phyloP scores from a whole-genome alignment of 1,284 basidiomycete species.

The Gomphus sp. region DNA sequence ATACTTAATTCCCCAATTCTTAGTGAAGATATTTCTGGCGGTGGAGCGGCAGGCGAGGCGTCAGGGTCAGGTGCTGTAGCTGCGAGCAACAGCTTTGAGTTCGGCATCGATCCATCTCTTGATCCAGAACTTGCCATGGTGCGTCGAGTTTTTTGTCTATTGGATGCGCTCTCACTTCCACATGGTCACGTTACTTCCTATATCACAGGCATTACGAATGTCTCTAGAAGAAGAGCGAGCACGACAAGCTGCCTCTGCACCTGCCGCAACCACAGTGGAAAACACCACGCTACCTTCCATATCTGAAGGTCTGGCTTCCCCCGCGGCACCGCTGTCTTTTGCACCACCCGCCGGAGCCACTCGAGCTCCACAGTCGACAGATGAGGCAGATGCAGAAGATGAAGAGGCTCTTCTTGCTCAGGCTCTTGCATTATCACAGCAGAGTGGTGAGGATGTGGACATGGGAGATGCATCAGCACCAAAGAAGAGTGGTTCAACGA shows the following conservation, averaged over 20 bases:
- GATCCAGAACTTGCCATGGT: slow-evolving; percentile 99
- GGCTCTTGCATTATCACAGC: slow-evolving; percentile 49
- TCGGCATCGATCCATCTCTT: slow-evolving; percentile 88
- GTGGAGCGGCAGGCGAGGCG: slow-evolving; percentile 47
- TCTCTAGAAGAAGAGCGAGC: slow-evolving; percentile 96
- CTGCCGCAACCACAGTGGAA: slow-evolving; percentile 22
- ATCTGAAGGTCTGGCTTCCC: slow-evolving; percentile 15
- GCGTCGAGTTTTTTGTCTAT: slow-evolving; percentile 12
- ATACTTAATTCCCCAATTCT: slow-evolving; percentile 80
- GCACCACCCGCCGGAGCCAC: slow-evolving; percentile 17
- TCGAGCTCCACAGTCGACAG: slow-evolving; percentile 33
- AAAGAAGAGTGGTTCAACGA: slow-evolving; percentile 13
- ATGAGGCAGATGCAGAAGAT: slow-evolving; percentile 43
- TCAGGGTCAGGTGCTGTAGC: slow-evolving; percentile 34
- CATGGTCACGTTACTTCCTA: neutral
- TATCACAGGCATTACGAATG: slow-evolving; percentile 84
- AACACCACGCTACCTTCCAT: slow-evolving; percentile 1
- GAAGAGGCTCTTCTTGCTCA: slow-evolving; percentile 59
- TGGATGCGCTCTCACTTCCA: neutral
- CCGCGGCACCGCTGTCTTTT: slow-evolving; percentile 25
- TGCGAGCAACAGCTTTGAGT: slow-evolving; percentile 59
- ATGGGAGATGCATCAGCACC: slow-evolving; percentile 34
- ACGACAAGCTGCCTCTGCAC: slow-evolving; percentile 59
- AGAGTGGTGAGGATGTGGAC: slow-evolving; percentile 33
- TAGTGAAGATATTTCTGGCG: slow-evolving; percentile 62